Percentiles rank a stretch among this genome's conserved stretches.
phyloP scores from a whole-genome alignment of 2,329 filamentous ascomycete species.

The Aspergillus udagawae region DNA sequence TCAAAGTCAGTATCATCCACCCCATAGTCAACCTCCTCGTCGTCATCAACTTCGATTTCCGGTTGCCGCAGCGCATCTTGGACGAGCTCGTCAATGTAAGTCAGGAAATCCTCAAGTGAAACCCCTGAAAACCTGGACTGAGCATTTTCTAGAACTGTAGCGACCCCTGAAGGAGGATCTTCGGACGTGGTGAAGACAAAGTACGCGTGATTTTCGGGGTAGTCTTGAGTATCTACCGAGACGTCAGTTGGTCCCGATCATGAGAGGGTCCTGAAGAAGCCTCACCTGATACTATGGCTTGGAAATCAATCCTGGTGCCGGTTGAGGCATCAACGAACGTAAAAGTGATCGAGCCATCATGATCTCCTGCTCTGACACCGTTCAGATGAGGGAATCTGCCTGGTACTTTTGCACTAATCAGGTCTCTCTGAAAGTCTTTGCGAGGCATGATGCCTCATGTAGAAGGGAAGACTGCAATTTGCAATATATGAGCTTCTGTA shows the following conservation, averaged over 20 bases:
- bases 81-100: constrained; percentile 41
- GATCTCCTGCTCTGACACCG: constrained; percentile 57
- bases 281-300: constrained; percentile 39
- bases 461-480: background rate
- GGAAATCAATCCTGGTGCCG: constrained; percentile 28
- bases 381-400: constrained; percentile 48
- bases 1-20: background rate
- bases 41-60: background rate
- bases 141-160: constrained; percentile 39
- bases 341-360: constrained; percentile 70
- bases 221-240: constrained; percentile 53
- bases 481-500: background rate
- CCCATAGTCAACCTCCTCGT: background rate
- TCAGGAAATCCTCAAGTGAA: constrained; percentile 48
- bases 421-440: constrained; percentile 56
- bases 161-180: constrained; percentile 18
- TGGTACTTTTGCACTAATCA: constrained; percentile 38
- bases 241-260: constrained; percentile 8
- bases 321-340: constrained; percentile 42
- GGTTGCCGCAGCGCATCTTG: constrained; percentile 15
- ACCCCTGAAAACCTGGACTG: constrained; percentile 42
- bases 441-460: background rate
- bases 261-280: background rate
- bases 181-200: constrained; percentile 53
- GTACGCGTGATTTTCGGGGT: constrained; percentile 56